Evolutionary conservation across 139 green algal species (phyloP).

Genomic region (Ettlia oleoabundans): DNA sequence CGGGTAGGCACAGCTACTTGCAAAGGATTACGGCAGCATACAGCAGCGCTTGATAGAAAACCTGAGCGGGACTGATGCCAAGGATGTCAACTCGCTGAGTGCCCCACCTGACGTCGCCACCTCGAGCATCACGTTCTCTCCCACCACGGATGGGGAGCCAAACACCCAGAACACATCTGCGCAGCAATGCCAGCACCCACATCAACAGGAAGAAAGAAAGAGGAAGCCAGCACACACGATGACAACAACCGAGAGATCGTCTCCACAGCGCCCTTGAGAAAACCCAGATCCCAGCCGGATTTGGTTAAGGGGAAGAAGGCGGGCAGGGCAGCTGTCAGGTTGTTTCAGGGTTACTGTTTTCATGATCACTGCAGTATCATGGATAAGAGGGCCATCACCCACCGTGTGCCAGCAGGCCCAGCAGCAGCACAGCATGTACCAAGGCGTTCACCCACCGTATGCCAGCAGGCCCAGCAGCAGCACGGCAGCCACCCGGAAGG

Average conservation of each 20-base stretch:
- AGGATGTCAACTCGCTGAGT: no score
- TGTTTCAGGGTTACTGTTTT: no score
- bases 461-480: slow-evolving; percentile 85
- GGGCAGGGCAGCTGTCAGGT: no score
- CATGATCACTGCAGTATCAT: no score
- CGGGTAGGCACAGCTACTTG: no score
- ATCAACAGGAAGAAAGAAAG: neutral
- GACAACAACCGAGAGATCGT: no score
- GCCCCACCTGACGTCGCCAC: slow-evolving; percentile 28
- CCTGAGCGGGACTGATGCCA: no score
- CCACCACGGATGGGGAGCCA: slow-evolving; percentile 54
- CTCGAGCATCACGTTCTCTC: slow-evolving; percentile 87
- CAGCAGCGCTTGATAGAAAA: no score
- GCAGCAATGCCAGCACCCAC: neutral
- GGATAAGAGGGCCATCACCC: neutral
- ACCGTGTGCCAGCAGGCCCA: slow-evolving; percentile 87
- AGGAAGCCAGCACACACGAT: neutral
- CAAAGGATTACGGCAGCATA: no score
- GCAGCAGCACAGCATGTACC: slow-evolving; percentile 65
- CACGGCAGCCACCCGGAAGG: slow-evolving; percentile 77
- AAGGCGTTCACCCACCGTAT: slow-evolving; percentile 57
- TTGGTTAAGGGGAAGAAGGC: no score
- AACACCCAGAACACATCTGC: slow-evolving; percentile 95
- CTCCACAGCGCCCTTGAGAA: no score
- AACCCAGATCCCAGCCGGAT: no score